phyloP scores from a whole-genome alignment of 805 yeast genomes.

The Cyberlindnera mycetangii region DNA sequence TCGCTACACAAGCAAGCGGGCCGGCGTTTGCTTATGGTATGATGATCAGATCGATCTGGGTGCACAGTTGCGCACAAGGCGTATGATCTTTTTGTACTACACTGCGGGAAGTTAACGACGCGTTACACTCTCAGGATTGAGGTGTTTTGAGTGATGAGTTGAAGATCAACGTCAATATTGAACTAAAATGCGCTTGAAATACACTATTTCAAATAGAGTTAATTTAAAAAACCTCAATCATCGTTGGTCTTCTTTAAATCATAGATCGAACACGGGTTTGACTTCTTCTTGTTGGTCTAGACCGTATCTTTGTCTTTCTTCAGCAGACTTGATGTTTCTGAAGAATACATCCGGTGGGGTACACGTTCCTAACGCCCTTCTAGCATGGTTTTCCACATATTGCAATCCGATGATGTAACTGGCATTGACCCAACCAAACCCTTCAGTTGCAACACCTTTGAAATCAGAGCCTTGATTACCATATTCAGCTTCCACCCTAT shows the following conservation, averaged over 20 bases:
- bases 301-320: conserved; percentile 24
- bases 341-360: conserved; percentile 29
- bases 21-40: no score
- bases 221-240: not conserved
- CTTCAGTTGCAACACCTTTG: conserved; percentile 91
- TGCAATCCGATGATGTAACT: conserved; percentile 73
- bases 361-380: conserved; percentile 71
- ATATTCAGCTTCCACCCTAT: conserved; percentile 90
- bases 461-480: conserved; percentile 95
- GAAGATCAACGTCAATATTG: no score
- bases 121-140: no score
- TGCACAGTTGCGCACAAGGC: no score
- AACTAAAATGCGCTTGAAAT: no score
- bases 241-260: not conserved
- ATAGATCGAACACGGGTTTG: conserved; percentile 3
- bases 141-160: no score
- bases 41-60: no score
- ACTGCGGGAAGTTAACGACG: no score
- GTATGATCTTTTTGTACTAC: no score
- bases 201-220: no score
- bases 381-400: conserved; percentile 61
- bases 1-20: no score
- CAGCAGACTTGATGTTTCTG: conserved; percentile 21
- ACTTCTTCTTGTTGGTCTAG: conserved; percentile 11
- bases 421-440: conserved; percentile 98